A percentile compares a stretch with the other conserved stretches of the same genome.
phyloP scores from a whole-genome alignment of 345 rosid species.

The Populus pruinosa region DNA sequence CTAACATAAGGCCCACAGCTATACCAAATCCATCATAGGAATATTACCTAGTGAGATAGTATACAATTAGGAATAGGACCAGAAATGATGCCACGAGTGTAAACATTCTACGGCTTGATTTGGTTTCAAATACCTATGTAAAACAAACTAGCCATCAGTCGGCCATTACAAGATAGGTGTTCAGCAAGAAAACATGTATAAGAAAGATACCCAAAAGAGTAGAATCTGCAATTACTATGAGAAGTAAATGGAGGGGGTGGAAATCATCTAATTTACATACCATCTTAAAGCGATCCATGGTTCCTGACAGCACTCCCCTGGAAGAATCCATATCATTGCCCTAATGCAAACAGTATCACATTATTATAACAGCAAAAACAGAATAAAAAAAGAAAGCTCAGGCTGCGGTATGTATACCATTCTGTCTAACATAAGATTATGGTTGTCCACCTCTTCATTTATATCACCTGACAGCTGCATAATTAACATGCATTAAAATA shows the following conservation, averaged over 20 bases:
- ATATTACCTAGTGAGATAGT: slow-evolving; percentile 73
- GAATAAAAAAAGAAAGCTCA: not conserved
- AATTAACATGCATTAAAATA: slow-evolving; percentile 13
- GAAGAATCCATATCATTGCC: slow-evolving; percentile 97
- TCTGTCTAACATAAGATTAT: slow-evolving; percentile 80
- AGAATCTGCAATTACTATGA: slow-evolving; percentile 4
- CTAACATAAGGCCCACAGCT: slow-evolving; percentile 10
- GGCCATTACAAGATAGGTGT: not conserved
- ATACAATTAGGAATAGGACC: slow-evolving; percentile 72
- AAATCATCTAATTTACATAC: slow-evolving; percentile 29
- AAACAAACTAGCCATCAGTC: slow-evolving; percentile 10
- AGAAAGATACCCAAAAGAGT: not conserved
- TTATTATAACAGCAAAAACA: slow-evolving; percentile 14
- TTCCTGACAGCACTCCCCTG: slow-evolving; percentile 83
- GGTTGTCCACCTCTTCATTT: slow-evolving; percentile 81
- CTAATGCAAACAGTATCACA: slow-evolving; percentile 35
- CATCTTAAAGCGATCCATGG: slow-evolving; percentile 93
- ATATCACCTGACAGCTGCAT: slow-evolving; percentile 82
- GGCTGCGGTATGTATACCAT: slow-evolving; percentile 47
- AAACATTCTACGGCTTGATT: slow-evolving; percentile 85
- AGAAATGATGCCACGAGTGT: slow-evolving; percentile 82
- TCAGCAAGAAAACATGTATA: not conserved
- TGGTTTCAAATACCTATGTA: slow-evolving; percentile 79
- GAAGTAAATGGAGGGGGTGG: not conserved
- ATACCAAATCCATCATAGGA: slow-evolving; percentile 5